phyloP scores from a whole-genome alignment of 2,329 filamentous ascomycete species.

The Colletotrichum brevisporum region DNA sequence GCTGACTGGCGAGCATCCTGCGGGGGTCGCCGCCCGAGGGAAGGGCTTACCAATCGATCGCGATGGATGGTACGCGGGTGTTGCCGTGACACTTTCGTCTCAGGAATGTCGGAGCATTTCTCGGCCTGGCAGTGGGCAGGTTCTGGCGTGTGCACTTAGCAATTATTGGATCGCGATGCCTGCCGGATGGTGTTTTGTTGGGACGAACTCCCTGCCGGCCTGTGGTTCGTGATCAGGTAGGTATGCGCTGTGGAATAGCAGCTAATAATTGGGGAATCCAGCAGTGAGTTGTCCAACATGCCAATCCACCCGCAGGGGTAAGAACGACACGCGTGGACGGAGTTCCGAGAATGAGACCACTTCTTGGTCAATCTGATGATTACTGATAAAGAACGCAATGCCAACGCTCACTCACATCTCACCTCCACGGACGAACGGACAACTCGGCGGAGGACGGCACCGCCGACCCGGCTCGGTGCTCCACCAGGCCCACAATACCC shows the following conservation, averaged over 20 bases:
- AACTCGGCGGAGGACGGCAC: background rate
- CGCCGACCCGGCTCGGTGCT: constrained; percentile 1
- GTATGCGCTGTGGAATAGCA: background rate
- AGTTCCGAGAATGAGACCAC: too few species aligned
- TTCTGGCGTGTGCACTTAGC: constrained; percentile 20
- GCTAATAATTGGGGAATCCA: too few species aligned
- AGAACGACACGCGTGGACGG: too few species aligned
- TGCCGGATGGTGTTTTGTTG: constrained; percentile 4
- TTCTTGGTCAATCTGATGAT: too few species aligned
- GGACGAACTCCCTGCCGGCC: background rate
- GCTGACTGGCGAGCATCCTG: constrained; percentile 4
- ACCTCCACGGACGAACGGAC: background rate
- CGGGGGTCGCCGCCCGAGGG: background rate
- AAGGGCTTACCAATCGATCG: constrained; percentile 26
- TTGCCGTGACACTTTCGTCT: constrained; percentile 30
- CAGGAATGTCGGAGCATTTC: constrained; percentile 36
- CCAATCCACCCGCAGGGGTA: too few species aligned
- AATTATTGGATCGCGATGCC: background rate
- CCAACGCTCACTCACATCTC: background rate
- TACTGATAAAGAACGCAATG: too few species aligned
- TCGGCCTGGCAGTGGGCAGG: background rate
- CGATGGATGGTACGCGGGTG: background rate
- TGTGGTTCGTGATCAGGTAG: background rate
- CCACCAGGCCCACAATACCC: background rate
- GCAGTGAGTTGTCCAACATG: too few species aligned